A percentile compares a stretch with the other conserved stretches of the same genome.
phyloP scores from a whole-genome alignment of 371 early-diverging fungal species.

The Rhizopus stolonifer region DNA sequence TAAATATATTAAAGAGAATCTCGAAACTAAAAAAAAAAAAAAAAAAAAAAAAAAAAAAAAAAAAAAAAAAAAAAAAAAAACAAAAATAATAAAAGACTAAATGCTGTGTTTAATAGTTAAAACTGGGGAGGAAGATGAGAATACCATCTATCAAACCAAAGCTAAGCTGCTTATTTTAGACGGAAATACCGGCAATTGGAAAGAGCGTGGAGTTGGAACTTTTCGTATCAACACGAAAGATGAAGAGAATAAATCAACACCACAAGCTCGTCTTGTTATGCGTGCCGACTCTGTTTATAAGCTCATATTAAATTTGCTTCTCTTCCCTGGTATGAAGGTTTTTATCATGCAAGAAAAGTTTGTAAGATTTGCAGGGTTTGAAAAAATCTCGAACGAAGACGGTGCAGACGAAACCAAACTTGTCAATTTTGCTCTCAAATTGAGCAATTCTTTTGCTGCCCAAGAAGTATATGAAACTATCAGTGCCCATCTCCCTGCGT shows the following conservation, averaged over 20 bases:
- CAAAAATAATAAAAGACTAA: too few relatives aligned
- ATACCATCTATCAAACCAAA: conserved; percentile 43
- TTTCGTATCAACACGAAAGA: conserved; percentile 41
- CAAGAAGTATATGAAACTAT: conserved; percentile 22
- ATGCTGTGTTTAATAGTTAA: conserved; percentile 22
- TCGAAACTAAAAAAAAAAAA: too few relatives aligned
- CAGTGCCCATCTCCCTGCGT: conserved; percentile 17
- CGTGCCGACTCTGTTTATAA: conserved; percentile 61
- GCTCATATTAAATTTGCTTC: conserved; percentile 55
- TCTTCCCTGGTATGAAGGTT: conserved; percentile 58
- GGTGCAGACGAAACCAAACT: conserved; percentile 33
- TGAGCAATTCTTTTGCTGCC: conserved; percentile 20
- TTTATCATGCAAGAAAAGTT: conserved; percentile 56
- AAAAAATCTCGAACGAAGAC: conserved; percentile 28
- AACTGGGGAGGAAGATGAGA: conserved; percentile 56
- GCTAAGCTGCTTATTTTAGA: conserved; percentile 51
- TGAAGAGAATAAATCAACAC: conserved; percentile 11
- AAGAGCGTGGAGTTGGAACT: conserved; percentile 51
- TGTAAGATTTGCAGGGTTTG: conserved; percentile 56
- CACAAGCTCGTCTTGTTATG: conserved; percentile 56
- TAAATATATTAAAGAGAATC: too few relatives aligned
- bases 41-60: too few relatives aligned
- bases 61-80: too few relatives aligned
- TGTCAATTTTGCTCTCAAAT: conserved; percentile 48
- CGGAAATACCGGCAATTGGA: conserved; percentile 31